Base-by-base conservation (phyloP, 2,329 filamentous ascomycete species). In the Piedraia hortae region DNA sequence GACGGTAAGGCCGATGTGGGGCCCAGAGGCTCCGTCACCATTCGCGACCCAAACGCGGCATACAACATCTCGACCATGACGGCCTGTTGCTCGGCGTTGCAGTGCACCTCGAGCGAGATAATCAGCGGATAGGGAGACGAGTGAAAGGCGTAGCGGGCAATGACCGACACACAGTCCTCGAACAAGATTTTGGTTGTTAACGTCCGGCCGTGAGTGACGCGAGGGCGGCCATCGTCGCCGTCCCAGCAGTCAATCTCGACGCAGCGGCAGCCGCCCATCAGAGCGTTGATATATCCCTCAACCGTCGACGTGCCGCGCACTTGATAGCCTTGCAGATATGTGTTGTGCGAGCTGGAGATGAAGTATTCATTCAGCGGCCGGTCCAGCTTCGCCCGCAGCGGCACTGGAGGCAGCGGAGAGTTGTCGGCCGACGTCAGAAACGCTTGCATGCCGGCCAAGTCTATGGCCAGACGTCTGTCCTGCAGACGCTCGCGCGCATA, bases 201-300 rank as follows among this genome's bases (percentile, higher is more conserved):
- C 1, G 80, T 90, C 26, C 69, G 67, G 12, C 85, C 85, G 36
- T 97, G 85, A 29, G 75, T 78, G 14, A 97, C 85, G 23, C 78
- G 64, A 1, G 85, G 85, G 36, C 75, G 63, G 17, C 75, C 77
- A 39, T 90, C 71, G 23, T 62, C 59, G 9, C 85, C 85, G 45
- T 97, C 78, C 85, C 85, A 97, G 46, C 82, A 93, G 46, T 97
- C 85, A 23, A 97, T 77, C 47, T 97, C 85, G 20, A 97, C 69
- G 43, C 85, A 93, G 21, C 85, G 72, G 42, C 85, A 97, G 5
- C 80, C 80, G 28, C 74, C 70, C 30, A 74, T 67, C 4, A 97
- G 58, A 3, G 80, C 75, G 5, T 67, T 66, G 34, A 93, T 88
- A 47, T 97, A 97, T 19, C 78, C 78, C 44, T 97, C 85, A 2